phyloP scores from a whole-genome alignment of 2,329 filamentous ascomycete genomes.

The Arthrinium phaeospermum region DNA sequence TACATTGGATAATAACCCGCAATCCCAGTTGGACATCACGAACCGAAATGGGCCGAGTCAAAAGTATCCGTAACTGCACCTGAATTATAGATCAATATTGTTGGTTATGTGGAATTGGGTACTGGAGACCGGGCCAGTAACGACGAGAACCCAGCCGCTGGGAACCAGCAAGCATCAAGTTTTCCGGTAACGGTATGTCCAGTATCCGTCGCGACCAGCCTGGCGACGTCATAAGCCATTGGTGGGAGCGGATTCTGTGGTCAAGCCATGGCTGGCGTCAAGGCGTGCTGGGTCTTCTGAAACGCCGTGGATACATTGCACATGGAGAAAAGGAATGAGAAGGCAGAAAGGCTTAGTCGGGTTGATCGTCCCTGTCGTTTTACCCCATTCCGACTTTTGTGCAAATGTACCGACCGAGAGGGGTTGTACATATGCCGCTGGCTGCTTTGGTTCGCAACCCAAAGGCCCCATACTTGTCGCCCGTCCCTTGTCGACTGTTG shows the following conservation, averaged over 20 bases:
- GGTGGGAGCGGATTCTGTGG: background rate
- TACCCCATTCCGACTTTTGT: background rate
- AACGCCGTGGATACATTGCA: background rate
- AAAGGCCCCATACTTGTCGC: background rate
- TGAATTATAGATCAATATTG: background rate
- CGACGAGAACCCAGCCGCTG: background rate
- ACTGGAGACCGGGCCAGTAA: conserved; percentile 1
- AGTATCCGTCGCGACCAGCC: background rate
- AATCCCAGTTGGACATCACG: background rate
- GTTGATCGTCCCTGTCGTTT: background rate
- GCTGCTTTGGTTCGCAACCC: background rate
- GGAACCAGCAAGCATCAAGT: background rate
- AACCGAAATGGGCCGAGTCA: background rate
- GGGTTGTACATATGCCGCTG: background rate
- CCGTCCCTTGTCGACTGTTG: background rate
- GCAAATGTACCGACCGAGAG: background rate
- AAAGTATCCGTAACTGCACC: background rate
- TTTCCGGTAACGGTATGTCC: background rate
- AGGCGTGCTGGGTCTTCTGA: background rate
- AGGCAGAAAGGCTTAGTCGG: background rate
- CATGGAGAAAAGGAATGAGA: background rate
- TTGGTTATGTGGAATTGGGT: background rate
- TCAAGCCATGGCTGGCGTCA: background rate
- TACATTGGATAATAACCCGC: conserved; percentile 5
- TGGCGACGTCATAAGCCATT: conserved; percentile 1